Conservation (phyloP, 352 stramenopile species). For the Elongisporangium prolatum region DNA sequence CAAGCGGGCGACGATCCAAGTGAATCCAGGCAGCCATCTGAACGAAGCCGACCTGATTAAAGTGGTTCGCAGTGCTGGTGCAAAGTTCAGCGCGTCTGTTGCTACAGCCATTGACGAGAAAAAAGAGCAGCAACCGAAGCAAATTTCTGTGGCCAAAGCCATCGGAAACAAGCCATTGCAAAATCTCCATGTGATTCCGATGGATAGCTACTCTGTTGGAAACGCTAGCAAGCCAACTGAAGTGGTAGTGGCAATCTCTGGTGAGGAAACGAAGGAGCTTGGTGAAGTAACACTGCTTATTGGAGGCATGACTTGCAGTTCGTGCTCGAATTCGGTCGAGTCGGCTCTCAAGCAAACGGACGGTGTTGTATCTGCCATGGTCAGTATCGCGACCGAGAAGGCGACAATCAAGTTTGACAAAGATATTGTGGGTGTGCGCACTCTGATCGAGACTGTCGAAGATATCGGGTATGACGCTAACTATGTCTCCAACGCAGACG, state of each 20-base stretch:
- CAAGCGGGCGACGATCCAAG: constrained; percentile 53
- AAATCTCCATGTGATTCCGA: neutral
- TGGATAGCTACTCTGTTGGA: constrained; percentile 2
- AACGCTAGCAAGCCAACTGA: constrained; percentile 15
- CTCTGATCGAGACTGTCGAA: constrained; percentile 86
- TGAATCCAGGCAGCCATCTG: constrained; percentile 53
- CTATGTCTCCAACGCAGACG: constrained; percentile 56
- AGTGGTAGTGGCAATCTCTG: constrained; percentile 28
- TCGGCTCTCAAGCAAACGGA: constrained; percentile 68
- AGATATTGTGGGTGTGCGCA: constrained; percentile 68
- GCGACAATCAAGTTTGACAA: constrained; percentile 76
- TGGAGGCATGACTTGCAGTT: constrained; percentile 91
- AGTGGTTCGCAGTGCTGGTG: constrained; percentile 26
- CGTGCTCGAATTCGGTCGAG: constrained; percentile 90
- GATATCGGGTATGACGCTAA: constrained; percentile 88
- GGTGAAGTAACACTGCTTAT: constrained; percentile 62
- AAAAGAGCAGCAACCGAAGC: constrained; percentile 1
- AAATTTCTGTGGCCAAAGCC: neutral
- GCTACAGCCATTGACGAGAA: neutral
- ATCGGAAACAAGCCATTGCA: neutral
- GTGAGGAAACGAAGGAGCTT: constrained; percentile 32
- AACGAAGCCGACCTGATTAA: constrained; percentile 58
- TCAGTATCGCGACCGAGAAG: constrained; percentile 88
- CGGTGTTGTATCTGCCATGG: constrained; percentile 70
- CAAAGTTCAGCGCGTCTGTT: constrained; percentile 21